These are phyloP conservation scores for Ogataea sp. DNA, from an alignment of 805 yeast species.

Conservation along the genomic window DNA sequence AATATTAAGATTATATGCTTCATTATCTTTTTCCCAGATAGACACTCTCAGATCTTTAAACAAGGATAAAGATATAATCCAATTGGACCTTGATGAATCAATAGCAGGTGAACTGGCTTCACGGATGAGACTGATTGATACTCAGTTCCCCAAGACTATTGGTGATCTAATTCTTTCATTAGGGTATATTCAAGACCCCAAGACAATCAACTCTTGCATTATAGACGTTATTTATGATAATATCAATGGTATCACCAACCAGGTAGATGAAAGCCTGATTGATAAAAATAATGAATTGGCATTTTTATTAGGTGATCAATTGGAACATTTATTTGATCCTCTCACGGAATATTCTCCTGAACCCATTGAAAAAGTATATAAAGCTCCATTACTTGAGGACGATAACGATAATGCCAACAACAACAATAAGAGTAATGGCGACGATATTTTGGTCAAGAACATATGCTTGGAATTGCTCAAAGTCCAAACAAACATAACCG, in stretches of 20 bases:
- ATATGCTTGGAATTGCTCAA: slow-evolving; percentile 60
- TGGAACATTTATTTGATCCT: slow-evolving; percentile 86
- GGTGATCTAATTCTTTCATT: slow-evolving; percentile 47
- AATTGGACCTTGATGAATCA: slow-evolving; percentile 65
- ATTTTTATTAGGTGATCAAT: slow-evolving; percentile 70
- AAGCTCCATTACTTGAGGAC: too few relatives aligned
- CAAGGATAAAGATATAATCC: too few relatives aligned
- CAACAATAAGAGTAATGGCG: too few relatives aligned
- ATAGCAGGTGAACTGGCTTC: slow-evolving; percentile 78
- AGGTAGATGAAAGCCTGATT: slow-evolving; percentile 41
- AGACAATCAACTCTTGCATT: slow-evolving; percentile 34
- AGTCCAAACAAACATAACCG: slow-evolving; percentile 69
- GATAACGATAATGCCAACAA: too few relatives aligned
- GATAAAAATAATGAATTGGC: slow-evolving; percentile 77
- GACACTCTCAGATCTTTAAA: too few relatives aligned
- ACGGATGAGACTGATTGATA: slow-evolving; percentile 45
- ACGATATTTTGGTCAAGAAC: slow-evolving; percentile 32
- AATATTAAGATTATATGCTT: slow-evolving; percentile 56
- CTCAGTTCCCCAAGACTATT: slow-evolving; percentile 44
- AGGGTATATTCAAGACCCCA: slow-evolving; percentile 48
- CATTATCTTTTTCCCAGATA: too few relatives aligned
- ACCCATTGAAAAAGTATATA: slow-evolving; percentile 63
- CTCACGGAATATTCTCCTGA: slow-evolving; percentile 89
- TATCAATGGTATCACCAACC: too few relatives aligned
- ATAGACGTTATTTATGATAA: slow-evolving; percentile 71